A percentile compares a stretch with the other conserved stretches of the same genome.
These are phyloP conservation scores for Yamagishiella unicocca DNA, from an alignment of 139 green algal species.

Conservation along the genomic window DNA sequence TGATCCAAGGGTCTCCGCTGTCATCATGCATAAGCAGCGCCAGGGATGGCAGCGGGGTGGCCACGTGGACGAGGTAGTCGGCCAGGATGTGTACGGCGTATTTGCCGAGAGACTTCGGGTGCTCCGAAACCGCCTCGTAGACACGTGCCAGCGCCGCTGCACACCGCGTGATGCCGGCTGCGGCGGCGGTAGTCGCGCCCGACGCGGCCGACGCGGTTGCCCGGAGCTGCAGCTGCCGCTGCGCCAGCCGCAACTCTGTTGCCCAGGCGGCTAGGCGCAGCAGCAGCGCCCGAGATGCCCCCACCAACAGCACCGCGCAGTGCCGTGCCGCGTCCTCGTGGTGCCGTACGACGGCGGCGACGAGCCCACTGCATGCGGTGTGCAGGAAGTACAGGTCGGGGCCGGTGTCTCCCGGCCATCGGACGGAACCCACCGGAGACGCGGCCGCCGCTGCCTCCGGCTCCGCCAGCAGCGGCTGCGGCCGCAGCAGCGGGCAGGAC, in stretches of 20 bases:
- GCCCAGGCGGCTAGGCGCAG: constrained; percentile 14
- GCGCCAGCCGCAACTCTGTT: not conserved
- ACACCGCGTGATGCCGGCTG: not conserved
- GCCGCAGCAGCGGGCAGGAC: not conserved
- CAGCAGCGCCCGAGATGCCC: constrained; percentile 13
- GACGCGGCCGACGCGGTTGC: not conserved
- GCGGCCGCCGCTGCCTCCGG: not conserved
- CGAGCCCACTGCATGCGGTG: not conserved
- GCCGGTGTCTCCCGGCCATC: not conserved
- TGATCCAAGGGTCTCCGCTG: not conserved
- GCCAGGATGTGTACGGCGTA: constrained; percentile 53
- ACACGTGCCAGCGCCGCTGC: constrained; percentile 4
- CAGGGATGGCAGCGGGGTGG: constrained; percentile 26
- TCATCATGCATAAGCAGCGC: not conserved
- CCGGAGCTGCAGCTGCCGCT: constrained; percentile 29
- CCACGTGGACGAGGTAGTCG: constrained; percentile 47
- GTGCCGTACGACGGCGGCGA: constrained; percentile 25
- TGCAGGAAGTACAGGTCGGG: constrained; percentile 15
- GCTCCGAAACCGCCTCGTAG: constrained; percentile 43
- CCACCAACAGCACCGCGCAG: constrained; percentile 1
- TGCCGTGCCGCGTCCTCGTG: not conserved
- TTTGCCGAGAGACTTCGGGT: constrained; percentile 22
- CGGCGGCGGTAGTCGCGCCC: not conserved
- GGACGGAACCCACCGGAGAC: too few relatives aligned
- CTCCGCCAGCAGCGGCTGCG: not conserved